A percentile compares a stretch with the other conserved stretches of the same genome.
Conservation (phyloP, 1,284 basidiomycete species). For the Cutaneotrichosporon sp. region DNA sequence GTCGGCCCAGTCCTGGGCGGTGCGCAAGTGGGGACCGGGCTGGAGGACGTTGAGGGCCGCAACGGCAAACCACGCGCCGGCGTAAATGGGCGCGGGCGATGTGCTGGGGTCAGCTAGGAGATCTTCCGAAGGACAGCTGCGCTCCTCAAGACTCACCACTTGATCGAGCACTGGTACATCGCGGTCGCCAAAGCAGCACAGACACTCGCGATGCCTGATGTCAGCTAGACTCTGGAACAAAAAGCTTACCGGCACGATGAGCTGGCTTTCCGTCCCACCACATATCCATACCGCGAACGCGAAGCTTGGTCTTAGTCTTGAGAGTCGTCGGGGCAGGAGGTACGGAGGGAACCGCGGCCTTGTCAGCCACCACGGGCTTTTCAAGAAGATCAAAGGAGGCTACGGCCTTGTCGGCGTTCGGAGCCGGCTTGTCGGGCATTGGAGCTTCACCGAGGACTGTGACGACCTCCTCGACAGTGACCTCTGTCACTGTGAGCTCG, state of each 20-base stretch:
- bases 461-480: no score
- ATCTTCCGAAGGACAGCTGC: not conserved
- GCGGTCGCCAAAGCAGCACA: not conserved
- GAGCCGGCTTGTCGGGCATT: no score
- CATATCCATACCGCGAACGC: not conserved
- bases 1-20: not conserved
- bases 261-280: conserved; percentile 2
- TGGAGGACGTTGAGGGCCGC: not conserved
- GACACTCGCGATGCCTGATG: not conserved
- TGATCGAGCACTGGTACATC: not conserved
- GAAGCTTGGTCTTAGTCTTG: no score
- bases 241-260: not conserved
- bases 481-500: no score
- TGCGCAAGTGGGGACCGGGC: not conserved
- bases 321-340: no score
- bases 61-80: not conserved
- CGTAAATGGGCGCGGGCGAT: not conserved
- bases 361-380: no score
- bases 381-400: no score
- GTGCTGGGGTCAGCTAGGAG: not conserved
- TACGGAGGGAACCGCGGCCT: no score
- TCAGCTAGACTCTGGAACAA: not conserved
- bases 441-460: no score
- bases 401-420: no score
- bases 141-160: not conserved